Evolutionary conservation across 768 basidiomycete species (phyloP).

Genomic region (Pleurotus pulmonarius): DNA sequence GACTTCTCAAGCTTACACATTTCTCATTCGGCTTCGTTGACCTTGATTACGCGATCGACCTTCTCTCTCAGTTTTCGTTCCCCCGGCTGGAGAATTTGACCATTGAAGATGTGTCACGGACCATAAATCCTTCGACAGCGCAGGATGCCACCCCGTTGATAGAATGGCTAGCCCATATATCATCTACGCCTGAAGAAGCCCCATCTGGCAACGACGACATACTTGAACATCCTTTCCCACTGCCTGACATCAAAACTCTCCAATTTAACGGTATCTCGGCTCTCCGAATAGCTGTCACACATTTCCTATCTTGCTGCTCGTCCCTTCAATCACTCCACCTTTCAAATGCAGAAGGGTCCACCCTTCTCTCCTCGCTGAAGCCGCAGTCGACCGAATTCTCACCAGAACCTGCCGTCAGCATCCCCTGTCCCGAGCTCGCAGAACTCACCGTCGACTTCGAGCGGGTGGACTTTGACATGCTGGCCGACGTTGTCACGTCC

Average conservation of each 20-base stretch:
- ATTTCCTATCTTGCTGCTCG: slow-evolving; percentile 23
- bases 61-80: slow-evolving; percentile 32
- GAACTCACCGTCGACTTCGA: not conserved
- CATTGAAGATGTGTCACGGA: slow-evolving; percentile 40
- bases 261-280: slow-evolving; percentile 25
- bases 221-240: slow-evolving; percentile 15
- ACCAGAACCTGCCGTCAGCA: not conserved
- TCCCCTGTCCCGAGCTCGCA: slow-evolving; percentile 3
- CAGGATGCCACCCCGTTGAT: slow-evolving; percentile 35
- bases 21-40: slow-evolving; percentile 44
- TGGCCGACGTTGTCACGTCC: not conserved
- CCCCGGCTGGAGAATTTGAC: slow-evolving; percentile 22
- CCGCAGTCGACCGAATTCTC: not conserved
- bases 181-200: too few relatives aligned
- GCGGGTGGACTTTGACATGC: not conserved
- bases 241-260: slow-evolving; percentile 23
- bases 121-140: slow-evolving; percentile 26
- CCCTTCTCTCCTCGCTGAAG: slow-evolving; percentile 17
- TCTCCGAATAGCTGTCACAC: slow-evolving; percentile 13
- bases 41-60: slow-evolving; percentile 29
- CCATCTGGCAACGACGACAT: too few relatives aligned
- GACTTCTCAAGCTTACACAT: slow-evolving; percentile 24
- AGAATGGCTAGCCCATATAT: slow-evolving; percentile 21
- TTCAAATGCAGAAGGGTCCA: slow-evolving; percentile 17
- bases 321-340: slow-evolving; percentile 21